A percentile compares a stretch with the other conserved stretches of the same genome.
Conservation (phyloP, 768 basidiomycete species). For the Tricholomella constricta region DNA sequence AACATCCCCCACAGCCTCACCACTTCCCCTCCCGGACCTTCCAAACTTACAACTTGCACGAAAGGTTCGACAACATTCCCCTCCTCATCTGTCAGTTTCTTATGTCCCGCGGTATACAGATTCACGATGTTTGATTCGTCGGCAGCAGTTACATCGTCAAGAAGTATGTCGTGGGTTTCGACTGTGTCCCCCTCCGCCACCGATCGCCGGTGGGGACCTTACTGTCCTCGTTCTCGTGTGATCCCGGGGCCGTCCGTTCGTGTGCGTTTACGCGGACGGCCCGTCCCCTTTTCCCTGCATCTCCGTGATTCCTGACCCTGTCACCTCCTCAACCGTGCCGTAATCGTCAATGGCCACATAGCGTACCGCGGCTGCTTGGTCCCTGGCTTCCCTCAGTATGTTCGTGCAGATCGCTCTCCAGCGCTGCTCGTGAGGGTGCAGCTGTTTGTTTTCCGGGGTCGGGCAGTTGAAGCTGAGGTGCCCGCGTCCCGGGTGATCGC, state of each 20-base stretch:
- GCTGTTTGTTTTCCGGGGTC: background rate
- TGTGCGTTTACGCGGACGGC: background rate
- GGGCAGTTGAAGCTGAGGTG: background rate
- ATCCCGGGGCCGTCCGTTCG: background rate
- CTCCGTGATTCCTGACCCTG: background rate
- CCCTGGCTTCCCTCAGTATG: background rate
- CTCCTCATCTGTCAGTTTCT: background rate
- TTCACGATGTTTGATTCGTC: background rate
- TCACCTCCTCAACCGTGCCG: background rate
- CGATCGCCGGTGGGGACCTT: background rate
- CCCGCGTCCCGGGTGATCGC: background rate
- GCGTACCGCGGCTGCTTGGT: background rate
- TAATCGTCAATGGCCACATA: background rate
- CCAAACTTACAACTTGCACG: slow-evolving; percentile 18
- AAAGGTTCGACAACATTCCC: slow-evolving; percentile 19
- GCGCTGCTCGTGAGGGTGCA: background rate
- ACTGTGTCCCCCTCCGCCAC: background rate
- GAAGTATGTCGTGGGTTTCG: background rate
- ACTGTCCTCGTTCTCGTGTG: background rate
- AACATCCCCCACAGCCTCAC: slow-evolving; percentile 20
- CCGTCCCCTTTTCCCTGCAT: slow-evolving; percentile 12
- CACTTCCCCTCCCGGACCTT: slow-evolving; percentile 15
- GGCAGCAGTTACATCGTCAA: background rate
- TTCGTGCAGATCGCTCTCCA: slow-evolving; percentile 2
- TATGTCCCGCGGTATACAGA: background rate